Conservation (phyloP, 2,329 filamentous ascomycete genomes). For the Eutypella sp. region DNA sequence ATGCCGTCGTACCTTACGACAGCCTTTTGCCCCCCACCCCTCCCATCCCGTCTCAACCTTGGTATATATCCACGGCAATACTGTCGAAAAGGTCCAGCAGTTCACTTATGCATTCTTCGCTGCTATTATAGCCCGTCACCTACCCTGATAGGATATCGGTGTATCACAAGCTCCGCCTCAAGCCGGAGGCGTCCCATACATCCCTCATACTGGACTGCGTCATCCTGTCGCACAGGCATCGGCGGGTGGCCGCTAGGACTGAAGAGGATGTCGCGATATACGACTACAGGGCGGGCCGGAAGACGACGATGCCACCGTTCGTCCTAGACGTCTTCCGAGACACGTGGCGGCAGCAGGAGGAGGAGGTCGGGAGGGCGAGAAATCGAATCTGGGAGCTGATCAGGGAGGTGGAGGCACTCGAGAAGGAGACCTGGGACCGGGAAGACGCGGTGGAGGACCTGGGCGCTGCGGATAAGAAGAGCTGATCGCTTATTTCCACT, state of each 20-base stretch:
- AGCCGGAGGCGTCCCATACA: slow-evolving; percentile 37
- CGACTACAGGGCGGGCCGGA: slow-evolving; percentile 59
- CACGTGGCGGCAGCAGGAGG: slow-evolving; percentile 58
- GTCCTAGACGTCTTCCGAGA: slow-evolving; percentile 56
- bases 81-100: no score
- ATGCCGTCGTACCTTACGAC: no score
- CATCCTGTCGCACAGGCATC: slow-evolving; percentile 72
- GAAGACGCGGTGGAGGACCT: slow-evolving; percentile 67
- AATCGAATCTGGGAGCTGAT: slow-evolving; percentile 52
- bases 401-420: slow-evolving; percentile 54
- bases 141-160: slow-evolving; percentile 80
- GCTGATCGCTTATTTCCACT: neutral
- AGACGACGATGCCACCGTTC: slow-evolving; percentile 53
- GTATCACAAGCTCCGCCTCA: slow-evolving; percentile 66
- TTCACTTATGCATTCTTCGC: neutral
- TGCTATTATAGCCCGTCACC: slow-evolving; percentile 62
- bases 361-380: slow-evolving; percentile 48
- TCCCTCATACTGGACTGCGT: slow-evolving; percentile 56
- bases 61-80: slow-evolving; percentile 1
- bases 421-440: slow-evolving; percentile 70
- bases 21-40: neutral
- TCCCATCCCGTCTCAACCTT: neutral
- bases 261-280: slow-evolving; percentile 77
- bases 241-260: slow-evolving; percentile 67
- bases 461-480: slow-evolving; percentile 34